These are phyloP conservation scores for Rostrohypoxylon terebratum DNA, from an alignment of 495 filamentous ascomycete species.

Conservation along the genomic window DNA sequence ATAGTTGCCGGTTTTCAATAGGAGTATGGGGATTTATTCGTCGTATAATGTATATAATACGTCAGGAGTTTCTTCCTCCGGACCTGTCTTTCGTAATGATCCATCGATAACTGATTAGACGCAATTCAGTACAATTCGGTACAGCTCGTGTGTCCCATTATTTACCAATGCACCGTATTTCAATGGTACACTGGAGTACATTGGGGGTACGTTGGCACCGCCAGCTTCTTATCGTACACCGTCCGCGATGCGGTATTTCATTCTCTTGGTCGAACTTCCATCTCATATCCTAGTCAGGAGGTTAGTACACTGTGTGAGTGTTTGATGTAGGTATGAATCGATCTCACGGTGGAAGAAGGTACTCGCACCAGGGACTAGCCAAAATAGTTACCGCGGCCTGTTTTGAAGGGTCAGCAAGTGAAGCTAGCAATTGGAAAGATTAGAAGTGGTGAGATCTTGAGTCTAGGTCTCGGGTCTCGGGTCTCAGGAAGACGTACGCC, in stretches of 20 bases:
- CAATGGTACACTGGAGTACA: no score
- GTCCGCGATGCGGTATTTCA: background rate
- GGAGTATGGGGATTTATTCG: constrained; percentile 7
- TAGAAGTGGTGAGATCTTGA: no score
- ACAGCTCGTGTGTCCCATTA: constrained; percentile 4
- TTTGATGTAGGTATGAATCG: background rate
- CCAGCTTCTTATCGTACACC: constrained; percentile 35
- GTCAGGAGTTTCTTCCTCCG: constrained; percentile 24
- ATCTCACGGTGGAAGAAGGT: constrained; percentile 75
- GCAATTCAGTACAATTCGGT: constrained; percentile 2
- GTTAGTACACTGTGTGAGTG: constrained; percentile 16
- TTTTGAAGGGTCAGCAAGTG: constrained; percentile 7
- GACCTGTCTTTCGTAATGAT: constrained; percentile 15
- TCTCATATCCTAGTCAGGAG: constrained; percentile 18
- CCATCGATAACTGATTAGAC: constrained; percentile 13
- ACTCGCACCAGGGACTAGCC: constrained; percentile 78
- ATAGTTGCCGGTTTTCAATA: background rate
- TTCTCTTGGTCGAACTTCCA: background rate
- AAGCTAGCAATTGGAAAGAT: background rate
- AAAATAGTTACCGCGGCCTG: constrained; percentile 80
- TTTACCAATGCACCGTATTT: constrained; percentile 17
- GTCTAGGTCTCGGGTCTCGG: no score
- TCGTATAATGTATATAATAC: constrained; percentile 35
- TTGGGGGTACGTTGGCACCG: background rate
- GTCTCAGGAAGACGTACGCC: constrained; percentile 66